These are phyloP conservation scores for Candida silvatica DNA, from an alignment of 805 yeast species.

Conservation along the genomic window DNA sequence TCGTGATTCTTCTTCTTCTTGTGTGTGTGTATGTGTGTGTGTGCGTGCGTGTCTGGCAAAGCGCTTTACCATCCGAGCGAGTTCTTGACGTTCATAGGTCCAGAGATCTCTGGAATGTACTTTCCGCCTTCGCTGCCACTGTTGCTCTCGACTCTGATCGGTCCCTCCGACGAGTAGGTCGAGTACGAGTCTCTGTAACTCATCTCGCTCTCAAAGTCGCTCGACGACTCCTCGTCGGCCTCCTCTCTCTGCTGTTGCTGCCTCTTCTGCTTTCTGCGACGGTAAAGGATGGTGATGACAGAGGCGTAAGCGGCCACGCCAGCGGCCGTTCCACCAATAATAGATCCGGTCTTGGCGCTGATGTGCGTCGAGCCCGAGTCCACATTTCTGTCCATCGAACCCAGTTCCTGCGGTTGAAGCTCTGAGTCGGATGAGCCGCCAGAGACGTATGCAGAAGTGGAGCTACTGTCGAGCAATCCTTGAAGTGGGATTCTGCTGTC, in stretches of 20 bases:
- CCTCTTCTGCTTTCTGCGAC: slow-evolving; percentile 4
- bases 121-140: slow-evolving; percentile 2
- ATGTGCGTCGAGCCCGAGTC: slow-evolving; percentile 8
- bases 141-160: slow-evolving; percentile 1
- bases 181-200: background rate
- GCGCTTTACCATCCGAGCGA: slow-evolving; percentile 71
- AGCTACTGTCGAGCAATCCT: slow-evolving; percentile 26
- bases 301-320: slow-evolving; percentile 83
- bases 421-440: slow-evolving; percentile 5
- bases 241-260: background rate
- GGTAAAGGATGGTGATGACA: slow-evolving; percentile 60
- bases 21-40: too few species aligned
- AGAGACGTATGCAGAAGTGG: slow-evolving; percentile 4
- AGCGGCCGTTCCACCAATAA: slow-evolving; percentile 36
- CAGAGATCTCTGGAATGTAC: slow-evolving; percentile 43
- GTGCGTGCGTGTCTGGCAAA: too few species aligned
- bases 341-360: slow-evolving; percentile 4
- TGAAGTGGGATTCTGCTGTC: slow-evolving; percentile 61
- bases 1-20: too few species aligned
- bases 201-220: background rate
- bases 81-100: slow-evolving; percentile 62
- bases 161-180: background rate
- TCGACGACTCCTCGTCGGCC: background rate
- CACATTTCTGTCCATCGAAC: slow-evolving; percentile 18
- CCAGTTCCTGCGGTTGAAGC: slow-evolving; percentile 9